Conservation (phyloP, 345 rosid genomes). For the Murraya koenigii region DNA sequence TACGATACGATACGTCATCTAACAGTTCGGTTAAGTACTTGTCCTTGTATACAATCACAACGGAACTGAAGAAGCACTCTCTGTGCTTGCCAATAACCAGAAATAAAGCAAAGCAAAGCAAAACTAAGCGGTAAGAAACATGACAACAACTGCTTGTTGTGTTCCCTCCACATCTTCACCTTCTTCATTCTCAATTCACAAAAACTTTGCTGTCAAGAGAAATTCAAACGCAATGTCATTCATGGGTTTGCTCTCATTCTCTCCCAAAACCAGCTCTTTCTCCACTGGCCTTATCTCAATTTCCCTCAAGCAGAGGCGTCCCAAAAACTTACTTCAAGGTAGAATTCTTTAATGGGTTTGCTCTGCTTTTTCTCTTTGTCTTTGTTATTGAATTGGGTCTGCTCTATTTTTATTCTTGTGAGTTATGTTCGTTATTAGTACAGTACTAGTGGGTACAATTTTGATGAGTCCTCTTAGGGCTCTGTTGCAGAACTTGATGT, state of each 20-base stretch:
- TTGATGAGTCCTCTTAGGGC: not conserved
- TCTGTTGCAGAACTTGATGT: not conserved
- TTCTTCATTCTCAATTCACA: conserved; percentile 30
- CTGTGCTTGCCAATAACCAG: not conserved
- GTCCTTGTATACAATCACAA: not conserved
- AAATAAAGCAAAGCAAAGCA: not conserved
- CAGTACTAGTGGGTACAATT: not conserved
- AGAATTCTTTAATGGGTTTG: conserved; percentile 9
- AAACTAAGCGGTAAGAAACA: conserved; percentile 17
- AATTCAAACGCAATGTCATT: conserved; percentile 17
- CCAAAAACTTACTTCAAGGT: conserved; percentile 50
- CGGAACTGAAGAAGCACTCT: not conserved
- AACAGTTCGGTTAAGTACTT: not conserved
- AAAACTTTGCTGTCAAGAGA: conserved; percentile 18
- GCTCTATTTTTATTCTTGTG: not conserved
- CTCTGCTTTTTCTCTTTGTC: not conserved
- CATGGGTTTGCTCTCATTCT: conserved; percentile 36
- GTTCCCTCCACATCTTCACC: conserved; percentile 31
- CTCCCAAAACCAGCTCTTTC: conserved; percentile 28
- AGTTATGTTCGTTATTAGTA: not conserved
- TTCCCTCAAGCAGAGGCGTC: conserved; percentile 36
- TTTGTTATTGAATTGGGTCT: conserved; percentile 5
- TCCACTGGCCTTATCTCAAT: conserved; percentile 31
- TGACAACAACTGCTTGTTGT: conserved; percentile 40
- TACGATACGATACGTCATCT: not conserved